Evolutionary conservation across 2,329 filamentous ascomycete species (phyloP).

Genomic region (Fusarium papillatum): DNA sequence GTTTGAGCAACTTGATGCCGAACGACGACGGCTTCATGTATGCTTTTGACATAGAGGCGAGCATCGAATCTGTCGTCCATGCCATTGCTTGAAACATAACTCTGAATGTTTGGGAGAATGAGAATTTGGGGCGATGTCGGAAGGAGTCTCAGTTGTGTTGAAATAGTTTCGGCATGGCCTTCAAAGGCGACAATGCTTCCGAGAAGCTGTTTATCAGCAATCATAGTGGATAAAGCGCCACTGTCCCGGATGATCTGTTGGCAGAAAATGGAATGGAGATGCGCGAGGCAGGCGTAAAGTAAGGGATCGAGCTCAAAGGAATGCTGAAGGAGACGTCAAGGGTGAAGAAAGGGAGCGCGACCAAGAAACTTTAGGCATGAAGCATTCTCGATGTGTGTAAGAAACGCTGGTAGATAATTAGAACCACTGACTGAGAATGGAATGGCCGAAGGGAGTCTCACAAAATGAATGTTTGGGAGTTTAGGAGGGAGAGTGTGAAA

Average conservation of each 20-base stretch:
- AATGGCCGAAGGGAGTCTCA: slow-evolving; percentile 31
- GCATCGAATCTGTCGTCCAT: slow-evolving; percentile 47
- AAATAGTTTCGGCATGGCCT: slow-evolving; percentile 66
- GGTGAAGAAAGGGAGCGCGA: slow-evolving; percentile 26
- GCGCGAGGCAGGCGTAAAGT: slow-evolving; percentile 16
- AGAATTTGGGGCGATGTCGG: slow-evolving; percentile 71
- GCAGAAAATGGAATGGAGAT: slow-evolving; percentile 5
- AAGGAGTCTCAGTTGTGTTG: slow-evolving; percentile 71
- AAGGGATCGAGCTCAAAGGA: slow-evolving; percentile 26
- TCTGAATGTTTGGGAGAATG: slow-evolving; percentile 65
- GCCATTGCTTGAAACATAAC: slow-evolving; percentile 56
- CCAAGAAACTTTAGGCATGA: slow-evolving; percentile 22
- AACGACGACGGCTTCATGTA: slow-evolving; percentile 63
- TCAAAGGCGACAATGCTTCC: slow-evolving; percentile 73
- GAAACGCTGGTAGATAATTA: slow-evolving; percentile 22
- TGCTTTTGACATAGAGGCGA: slow-evolving; percentile 57
- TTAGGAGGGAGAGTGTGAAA: slow-evolving; percentile 8
- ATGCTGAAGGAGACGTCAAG: slow-evolving; percentile 21
- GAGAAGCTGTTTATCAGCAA: slow-evolving; percentile 37
- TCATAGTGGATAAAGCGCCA: slow-evolving; percentile 41
- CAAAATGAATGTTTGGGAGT: slow-evolving; percentile 11
- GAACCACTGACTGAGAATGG: not conserved
- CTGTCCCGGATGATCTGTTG: slow-evolving; percentile 27
- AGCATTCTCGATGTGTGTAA: slow-evolving; percentile 23
- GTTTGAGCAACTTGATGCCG: slow-evolving; percentile 62